Base-by-base conservation (phyloP, 768 basidiomycete genomes). In the Hygrophorus pudorinus region DNA sequence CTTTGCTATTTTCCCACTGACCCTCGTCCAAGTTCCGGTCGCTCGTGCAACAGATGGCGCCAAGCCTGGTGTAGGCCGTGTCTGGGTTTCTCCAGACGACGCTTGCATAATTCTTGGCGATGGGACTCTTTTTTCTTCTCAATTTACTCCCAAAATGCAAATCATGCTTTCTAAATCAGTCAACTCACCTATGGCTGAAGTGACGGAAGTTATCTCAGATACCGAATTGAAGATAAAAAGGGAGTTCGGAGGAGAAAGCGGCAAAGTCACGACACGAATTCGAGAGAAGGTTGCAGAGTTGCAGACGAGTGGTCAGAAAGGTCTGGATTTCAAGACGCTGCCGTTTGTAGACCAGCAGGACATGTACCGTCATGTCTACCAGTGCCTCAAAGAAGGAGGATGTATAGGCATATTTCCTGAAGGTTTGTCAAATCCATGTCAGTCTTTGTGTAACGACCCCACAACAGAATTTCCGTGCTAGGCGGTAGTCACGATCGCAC, bases 401-500 rank as follows among this genome's bases (percentile, higher is more conserved):
- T 81, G 82, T 51, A 93, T 99, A 49, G 93, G 96, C 37, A 97
- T 99, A 51, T 98, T 98, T 58, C 96, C 96, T 31, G 96, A 98
- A 81, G 94, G 93, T 89, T 52, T 46, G 62, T 47, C 13, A 16
- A 20, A 14, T n/a, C 13, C 18, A 17, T 7, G 1, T 9, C 12
- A n/a, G 21, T 21, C 9, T 39, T 16, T 16, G 4, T 14, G 17
- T 24, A 39, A 5, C 20, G 12, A 24, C 21, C 39, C 8, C 17
- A 2, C n/a, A 39, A 32, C 21, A 50, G 44, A 53, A 38, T 14
- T 16, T 35, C 41, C 41, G 14, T 36, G 24, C 41, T 49, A 97
- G 93, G 96, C 53, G 96, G 96, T 45, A 97, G 93, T 47, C 96
- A 99, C 62, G 96, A 99, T 64, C 83, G 96, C 32, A 93, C 89